Conservation (phyloP, 1,139 yeast species). For the Eremothecium coryli region DNA sequence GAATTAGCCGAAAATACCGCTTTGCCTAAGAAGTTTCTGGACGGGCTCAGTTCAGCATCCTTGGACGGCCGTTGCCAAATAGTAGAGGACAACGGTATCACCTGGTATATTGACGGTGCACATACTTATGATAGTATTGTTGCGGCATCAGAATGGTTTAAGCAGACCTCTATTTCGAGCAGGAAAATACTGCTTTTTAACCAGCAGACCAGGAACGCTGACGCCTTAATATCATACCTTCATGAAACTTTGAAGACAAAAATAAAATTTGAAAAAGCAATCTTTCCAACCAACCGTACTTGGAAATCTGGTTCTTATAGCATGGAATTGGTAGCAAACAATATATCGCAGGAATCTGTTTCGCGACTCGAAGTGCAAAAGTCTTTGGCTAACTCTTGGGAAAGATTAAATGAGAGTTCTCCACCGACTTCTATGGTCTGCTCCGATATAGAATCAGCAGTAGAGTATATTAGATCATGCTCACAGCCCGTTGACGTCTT, state of each 20-base stretch:
- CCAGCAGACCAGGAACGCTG: constrained; percentile 88
- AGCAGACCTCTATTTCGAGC: constrained; percentile 28
- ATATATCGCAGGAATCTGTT: constrained; percentile 67
- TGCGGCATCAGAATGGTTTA: constrained; percentile 78
- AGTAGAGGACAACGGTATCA: constrained; percentile 41
- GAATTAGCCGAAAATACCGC: constrained; percentile 11
- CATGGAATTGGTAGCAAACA: constrained; percentile 76
- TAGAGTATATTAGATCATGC: constrained; percentile 41
- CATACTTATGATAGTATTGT: constrained; percentile 83
- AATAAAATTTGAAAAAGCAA: constrained; percentile 56
- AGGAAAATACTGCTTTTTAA: constrained; percentile 61
- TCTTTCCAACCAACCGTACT: constrained; percentile 87
- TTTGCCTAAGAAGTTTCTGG: constrained; percentile 37
- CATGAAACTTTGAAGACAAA: constrained; percentile 35
- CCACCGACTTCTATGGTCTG: constrained; percentile 45
- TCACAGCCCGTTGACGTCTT: constrained; percentile 52
- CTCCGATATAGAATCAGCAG: constrained; percentile 69
- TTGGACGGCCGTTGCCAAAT: constrained; percentile 97
- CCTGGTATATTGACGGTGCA: constrained; percentile 91
- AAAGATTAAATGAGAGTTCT: constrained; percentile 36
- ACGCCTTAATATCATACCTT: constrained; percentile 48
- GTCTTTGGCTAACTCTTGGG: constrained; percentile 63
- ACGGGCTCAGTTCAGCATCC: constrained; percentile 58
- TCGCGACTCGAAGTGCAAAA: constrained; percentile 78
- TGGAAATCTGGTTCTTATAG: constrained; percentile 78